Evolutionary conservation across 2,329 filamentous ascomycete species (phyloP), one percentile per base, ranked within the genome.

Genomic region (Fusarium camptoceras): DNA sequence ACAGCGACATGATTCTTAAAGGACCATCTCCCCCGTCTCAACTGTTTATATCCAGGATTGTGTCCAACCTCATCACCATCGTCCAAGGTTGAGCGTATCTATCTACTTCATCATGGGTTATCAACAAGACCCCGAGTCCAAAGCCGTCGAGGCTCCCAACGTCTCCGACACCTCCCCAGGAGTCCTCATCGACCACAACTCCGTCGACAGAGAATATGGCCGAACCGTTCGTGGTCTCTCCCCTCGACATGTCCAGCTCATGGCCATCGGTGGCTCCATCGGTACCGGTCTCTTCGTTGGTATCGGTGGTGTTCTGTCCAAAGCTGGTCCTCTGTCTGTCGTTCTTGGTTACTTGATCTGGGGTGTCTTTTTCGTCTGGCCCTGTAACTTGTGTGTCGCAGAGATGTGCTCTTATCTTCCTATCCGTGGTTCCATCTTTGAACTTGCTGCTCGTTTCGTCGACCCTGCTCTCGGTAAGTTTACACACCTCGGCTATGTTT

Each of bases 361-460:
- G 81, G 82, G 81, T 49, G 59, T 81, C 41, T 77, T 80, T 66
- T 83, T 81, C 76, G 78, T 83, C 71, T 84, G 81, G 82, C 82
- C 81, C 15, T 75, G 78, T 49, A 81, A 83, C 77, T 71, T 84
- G 64, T 82, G 79, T 67, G 81, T 89, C 34, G 87, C 85, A 55
- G 87, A 89, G 77, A 88, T 89, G 84, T 84, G 83, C 55, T 83
- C 86, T 9, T 87, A 86, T 64, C 79, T 88, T 25, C 87, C 87
- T 6, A 79, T 88, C 53, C 81, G 85, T 34, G 83, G 85, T 46
- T 84, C 85, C 18, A 85, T 88, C 44, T 86, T 87, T 42, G 85
- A 88, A 66, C 83, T 87, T 51, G 85, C 84, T 58, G 81, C 80
- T 18, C 83, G 86, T 20, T 89, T 86, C 66, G 83, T 87, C 30